Evolutionary conservation across 2,329 filamentous ascomycete genomes (phyloP), one percentile per base, ranked within the genome.

Genomic region (Diaporthe batatas): DNA sequence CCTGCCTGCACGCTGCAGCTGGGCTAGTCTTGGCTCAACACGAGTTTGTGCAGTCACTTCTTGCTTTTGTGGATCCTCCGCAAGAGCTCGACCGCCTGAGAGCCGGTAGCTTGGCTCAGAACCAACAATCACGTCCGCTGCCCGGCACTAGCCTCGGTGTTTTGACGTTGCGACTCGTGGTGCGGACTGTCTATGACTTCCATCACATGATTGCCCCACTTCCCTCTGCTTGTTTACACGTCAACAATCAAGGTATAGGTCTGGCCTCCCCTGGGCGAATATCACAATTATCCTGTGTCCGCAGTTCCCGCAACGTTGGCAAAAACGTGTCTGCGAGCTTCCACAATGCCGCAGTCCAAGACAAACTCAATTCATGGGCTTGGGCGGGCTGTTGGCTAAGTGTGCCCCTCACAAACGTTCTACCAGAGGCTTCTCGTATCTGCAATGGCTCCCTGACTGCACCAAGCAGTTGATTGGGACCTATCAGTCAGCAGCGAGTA

Each of bases 21-120:
- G 70, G 70, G 64, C 64, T 74, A 72, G 64, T 64, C 65, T 49
- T 53, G 34, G 34, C 49, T 65, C 64, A 74, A 74, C 72, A 74
- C 70, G 72, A 72, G 72, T 55, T 72, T 67, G 71, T 39, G 55
- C 36, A 65, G 62, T 65, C 69, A 72, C 23, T 32, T 68, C 44
- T 68, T 54, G n/a, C 53, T 62, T 67, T 71, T 53, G 44, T 34
- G 29, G 32, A 72, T 62, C 54, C 54, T 62, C 34, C 57, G 51
- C 23, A 34, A 49, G 36, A 36, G 23, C 21, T 53, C 23, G 58
- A 58, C 44, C n/a, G 39, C 49, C 62, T 21, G 47, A n/a, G 59
- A 55, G 44, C 69, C 62, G 57, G 29, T 57, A 44, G 58, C 51
- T 71, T 68, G 69, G 62, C 62, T 36, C 21, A 53, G 25, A 49